Evolutionary conservation across 2,329 filamentous ascomycete genomes (phyloP), one percentile per base, ranked within the genome.

Genomic region (Cladosporium velox): DNA sequence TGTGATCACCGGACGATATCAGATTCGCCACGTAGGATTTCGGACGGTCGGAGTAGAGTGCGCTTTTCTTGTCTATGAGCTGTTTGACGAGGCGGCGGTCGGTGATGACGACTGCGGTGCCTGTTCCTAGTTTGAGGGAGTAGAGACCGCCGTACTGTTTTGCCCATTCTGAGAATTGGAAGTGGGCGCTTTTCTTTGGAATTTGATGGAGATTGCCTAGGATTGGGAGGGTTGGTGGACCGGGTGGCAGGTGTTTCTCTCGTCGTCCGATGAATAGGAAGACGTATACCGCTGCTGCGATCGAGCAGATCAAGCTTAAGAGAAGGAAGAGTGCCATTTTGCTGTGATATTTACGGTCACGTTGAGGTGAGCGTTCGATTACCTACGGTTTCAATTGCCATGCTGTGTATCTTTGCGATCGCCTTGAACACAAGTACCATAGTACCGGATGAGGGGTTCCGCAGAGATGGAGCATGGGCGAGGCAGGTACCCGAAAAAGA

Each of bases 1-100:
- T 72, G 69, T 85, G 83, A 67, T 84, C 78, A 2, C 82, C 81
- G 2, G 77, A 73, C 3, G 79, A 79, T 59, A 85, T 82, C 30
- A 85, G 71, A 38, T 80, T 72, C 1, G 77, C 75, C 11, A 84
- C 79, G 64, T 81, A 80, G 0, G 77, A 80, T 11, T 66, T 67
- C 11, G 72, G 73, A 18, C 72, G 68, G 0, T 72, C 69, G 0
- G 83, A 82, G 70, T 81, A 84, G 10, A 79, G 78, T 32, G 72
- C 73, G 35, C 77, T 79, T 57, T 78, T 80, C 71, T 81, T 82
- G 70, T 84, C 82, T 14, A 84, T 64, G 2, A 82, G 75, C 58
- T 81, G 75, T 66, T 81, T 80, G 41, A 82, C 73, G 1, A 81
- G 69, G 0, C 72, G 69, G 4, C 77, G 77, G 47, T 79, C 76